Conservation (phyloP, 495 filamentous ascomycete genomes). For the Stereocaulon alpinum region DNA sequence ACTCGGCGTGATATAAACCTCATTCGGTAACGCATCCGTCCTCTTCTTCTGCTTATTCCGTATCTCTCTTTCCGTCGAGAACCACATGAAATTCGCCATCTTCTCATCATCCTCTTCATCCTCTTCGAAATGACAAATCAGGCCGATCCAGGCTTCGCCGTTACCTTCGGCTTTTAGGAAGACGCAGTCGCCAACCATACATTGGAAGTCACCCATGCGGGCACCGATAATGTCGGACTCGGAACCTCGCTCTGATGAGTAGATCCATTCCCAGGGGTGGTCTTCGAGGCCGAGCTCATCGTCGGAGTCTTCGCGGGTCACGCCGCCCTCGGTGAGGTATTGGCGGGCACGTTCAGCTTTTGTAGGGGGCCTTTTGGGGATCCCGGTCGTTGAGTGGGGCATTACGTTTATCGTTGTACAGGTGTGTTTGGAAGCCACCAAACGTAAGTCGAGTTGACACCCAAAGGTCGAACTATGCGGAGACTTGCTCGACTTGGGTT, state of each 20-base stretch:
- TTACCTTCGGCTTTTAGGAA: conserved; percentile 75
- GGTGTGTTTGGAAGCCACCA: too few species aligned
- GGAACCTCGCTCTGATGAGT: conserved; percentile 34
- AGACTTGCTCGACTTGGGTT: neutral
- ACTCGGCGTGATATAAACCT: conserved; percentile 79
- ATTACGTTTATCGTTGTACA: conserved; percentile 8
- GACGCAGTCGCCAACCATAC: conserved; percentile 68
- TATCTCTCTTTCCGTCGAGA: conserved; percentile 83
- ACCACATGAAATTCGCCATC: conserved; percentile 79
- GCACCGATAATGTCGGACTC: conserved; percentile 57
- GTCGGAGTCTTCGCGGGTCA: conserved; percentile 80
- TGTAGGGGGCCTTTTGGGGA: neutral
- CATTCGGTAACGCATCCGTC: conserved; percentile 72
- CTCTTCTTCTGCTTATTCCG: conserved; percentile 71
- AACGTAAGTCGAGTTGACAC: neutral
- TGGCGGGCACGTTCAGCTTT: conserved; percentile 43
- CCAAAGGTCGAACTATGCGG: neutral
- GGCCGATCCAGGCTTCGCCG: conserved; percentile 80
- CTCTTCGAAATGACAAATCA: conserved; percentile 72
- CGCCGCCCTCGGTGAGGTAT: conserved; percentile 52
- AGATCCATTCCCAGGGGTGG: conserved; percentile 89
- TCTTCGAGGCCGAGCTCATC: conserved; percentile 83
- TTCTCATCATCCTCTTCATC: conserved; percentile 49
- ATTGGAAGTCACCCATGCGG: conserved; percentile 75
- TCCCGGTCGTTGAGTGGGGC: conserved; percentile 22